Evolutionary conservation across 2,329 filamentous ascomycete genomes (phyloP).

Genomic region (Botrytis pseudocinerea): DNA sequence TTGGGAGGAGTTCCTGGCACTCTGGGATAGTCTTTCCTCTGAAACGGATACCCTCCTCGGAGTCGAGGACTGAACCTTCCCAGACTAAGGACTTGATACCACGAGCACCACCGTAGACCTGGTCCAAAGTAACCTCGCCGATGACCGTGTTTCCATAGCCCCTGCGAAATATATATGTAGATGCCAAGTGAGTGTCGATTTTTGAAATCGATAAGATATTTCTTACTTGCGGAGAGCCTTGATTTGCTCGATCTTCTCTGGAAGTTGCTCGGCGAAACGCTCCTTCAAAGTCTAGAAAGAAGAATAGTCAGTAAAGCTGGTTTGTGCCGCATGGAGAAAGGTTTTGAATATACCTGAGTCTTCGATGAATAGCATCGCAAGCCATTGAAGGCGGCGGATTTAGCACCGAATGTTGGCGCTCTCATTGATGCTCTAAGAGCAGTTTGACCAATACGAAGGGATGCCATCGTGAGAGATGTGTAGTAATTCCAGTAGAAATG

Average conservation of each 20-base stretch:
- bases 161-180: constrained; percentile 50
- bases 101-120: constrained; percentile 98
- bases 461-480: constrained; percentile 66
- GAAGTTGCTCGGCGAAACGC: constrained; percentile 93
- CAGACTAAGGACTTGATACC: constrained; percentile 98
- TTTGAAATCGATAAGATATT: background rate
- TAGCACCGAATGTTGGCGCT: constrained; percentile 66
- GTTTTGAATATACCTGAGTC: constrained; percentile 65
- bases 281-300: constrained; percentile 83
- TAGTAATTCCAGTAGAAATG: constrained; percentile 32
- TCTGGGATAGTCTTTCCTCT: constrained; percentile 98
- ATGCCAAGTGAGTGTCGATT: constrained; percentile 5
- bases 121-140: constrained; percentile 97
- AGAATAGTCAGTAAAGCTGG: constrained; percentile 25
- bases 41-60: constrained; percentile 99
- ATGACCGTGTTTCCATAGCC: constrained; percentile 94
- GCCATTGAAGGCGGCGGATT: constrained; percentile 74
- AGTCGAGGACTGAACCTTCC: constrained; percentile 97
- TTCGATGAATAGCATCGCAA: constrained; percentile 92
- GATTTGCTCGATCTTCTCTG: constrained; percentile 97
- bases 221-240: constrained; percentile 95
- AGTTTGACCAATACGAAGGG: constrained; percentile 77
- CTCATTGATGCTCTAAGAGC: constrained; percentile 76
- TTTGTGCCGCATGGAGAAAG: constrained; percentile 35
- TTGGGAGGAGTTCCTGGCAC: constrained; percentile 96